Base-by-base conservation (phyloP, 2,329 filamentous ascomycete species). In the Diaporthe sp. region DNA sequence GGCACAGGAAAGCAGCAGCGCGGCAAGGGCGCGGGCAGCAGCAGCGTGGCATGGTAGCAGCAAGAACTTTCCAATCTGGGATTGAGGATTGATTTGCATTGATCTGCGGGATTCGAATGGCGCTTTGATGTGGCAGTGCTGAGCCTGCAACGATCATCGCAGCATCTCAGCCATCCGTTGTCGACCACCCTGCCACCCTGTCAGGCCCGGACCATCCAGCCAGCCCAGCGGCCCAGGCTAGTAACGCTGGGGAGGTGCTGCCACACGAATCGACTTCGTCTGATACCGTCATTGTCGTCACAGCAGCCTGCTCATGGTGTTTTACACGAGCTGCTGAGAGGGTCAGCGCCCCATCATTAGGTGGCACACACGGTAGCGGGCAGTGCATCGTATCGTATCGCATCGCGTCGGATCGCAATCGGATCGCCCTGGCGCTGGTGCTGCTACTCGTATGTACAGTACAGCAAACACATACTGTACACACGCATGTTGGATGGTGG, bases 91-190 rank as follows among this genome's bases (percentile, higher is more conserved):
- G 65, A 74, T 75, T 42, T 74, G 72, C 71, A 74, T 75, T 75
- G 74, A 76, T 74, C 72, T 67, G 62, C 74, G 42, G 53, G 46
- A 25, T 55, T 53, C 37, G 71, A 42, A 57, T 73, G 72, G 46
- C 55, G 61, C 61, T 42, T 62, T 13, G 51, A 44, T 74, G 74
- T 74, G 74, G 74, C 74, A 74, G 74, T 76, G 74, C 72, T 70
- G 17, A n/a, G 34, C 46, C 22, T 68, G 65, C 65, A 68, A 68
- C 65, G 65, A 68, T 68, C 65, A 68, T 68, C 65, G 65, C 34
- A 68, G 65, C 46, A 53, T 39, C 22, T 53, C 34, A 53, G 49
- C 65, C 65, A 68, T 53, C 22, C 65, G 44, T 53, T 68, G 62
- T 68, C 46, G 8, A 17, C 31, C 31, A 53, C 34, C 65, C 44